phyloP scores from a whole-genome alignment of 2,329 filamentous ascomycete genomes.

The Hypoxylon sp. region DNA sequence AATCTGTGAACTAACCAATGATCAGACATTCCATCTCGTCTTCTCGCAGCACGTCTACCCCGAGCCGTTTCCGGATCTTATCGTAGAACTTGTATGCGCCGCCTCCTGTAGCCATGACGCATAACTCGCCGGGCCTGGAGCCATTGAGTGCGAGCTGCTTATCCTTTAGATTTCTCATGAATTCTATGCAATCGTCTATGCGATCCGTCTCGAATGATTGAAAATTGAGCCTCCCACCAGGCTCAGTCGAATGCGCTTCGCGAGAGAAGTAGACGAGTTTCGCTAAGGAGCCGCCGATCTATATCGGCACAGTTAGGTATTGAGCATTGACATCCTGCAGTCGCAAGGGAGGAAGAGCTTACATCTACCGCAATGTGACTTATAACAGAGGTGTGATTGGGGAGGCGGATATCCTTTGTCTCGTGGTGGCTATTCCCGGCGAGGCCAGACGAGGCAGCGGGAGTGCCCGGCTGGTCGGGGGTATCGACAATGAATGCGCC shows the following conservation, averaged over 20 bases:
- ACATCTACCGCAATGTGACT: constrained; percentile 98
- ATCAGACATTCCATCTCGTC: constrained; percentile 99
- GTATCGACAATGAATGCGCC: constrained; percentile 93
- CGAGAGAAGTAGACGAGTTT: constrained; percentile 98
- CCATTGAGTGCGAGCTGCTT: constrained; percentile 82
- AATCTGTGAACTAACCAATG: constrained; percentile 67
- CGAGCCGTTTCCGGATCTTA: constrained; percentile 80
- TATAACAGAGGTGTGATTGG: constrained; percentile 92
- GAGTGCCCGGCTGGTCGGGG: constrained; percentile 68
- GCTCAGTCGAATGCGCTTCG: constrained; percentile 79
- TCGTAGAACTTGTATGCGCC: constrained; percentile 98
- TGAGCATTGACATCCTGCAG: constrained; percentile 20
- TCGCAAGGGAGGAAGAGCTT: constrained; percentile 50
- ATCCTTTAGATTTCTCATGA: constrained; percentile 84
- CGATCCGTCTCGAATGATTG: constrained; percentile 94
- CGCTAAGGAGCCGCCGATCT: constrained; percentile 95
- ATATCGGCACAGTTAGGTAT: constrained; percentile 22
- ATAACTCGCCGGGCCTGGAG: constrained; percentile 74
- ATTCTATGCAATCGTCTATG: constrained; percentile 92
- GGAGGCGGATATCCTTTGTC: constrained; percentile 92
- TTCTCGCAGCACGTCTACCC: constrained; percentile 87
- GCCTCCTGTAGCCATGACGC: constrained; percentile 94
- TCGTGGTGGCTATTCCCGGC: constrained; percentile 63
- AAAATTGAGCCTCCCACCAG: constrained; percentile 92
- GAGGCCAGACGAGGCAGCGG: constrained; percentile 49